phyloP scores from a whole-genome alignment of 2,329 filamentous ascomycete species.

The Nothophoma quercina region DNA sequence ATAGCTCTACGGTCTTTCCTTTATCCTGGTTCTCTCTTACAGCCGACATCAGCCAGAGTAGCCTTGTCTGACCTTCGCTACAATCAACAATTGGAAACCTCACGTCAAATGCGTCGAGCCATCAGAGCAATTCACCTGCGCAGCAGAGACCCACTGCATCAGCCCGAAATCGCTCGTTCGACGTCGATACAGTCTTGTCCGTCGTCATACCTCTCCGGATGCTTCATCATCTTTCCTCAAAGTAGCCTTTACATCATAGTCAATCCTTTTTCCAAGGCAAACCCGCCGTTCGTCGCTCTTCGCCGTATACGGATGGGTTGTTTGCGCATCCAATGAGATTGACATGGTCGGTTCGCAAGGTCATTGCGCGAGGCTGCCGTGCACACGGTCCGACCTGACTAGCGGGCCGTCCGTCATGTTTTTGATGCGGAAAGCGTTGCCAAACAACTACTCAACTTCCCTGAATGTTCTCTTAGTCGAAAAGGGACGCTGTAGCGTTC shows the following conservation, averaged over 20 bases:
- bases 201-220: conserved; percentile 3
- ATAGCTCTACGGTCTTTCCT: too few relatives aligned
- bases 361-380: conserved; percentile 19
- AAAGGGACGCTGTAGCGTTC: too few relatives aligned
- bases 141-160: not conserved
- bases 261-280: conserved; percentile 7
- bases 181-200: not conserved
- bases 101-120: not conserved
- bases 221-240: not conserved
- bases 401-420: conserved; percentile 32
- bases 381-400: conserved; percentile 27
- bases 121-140: not conserved
- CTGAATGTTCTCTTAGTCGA: too few relatives aligned
- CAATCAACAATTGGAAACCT: too few relatives aligned
- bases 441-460: conserved; percentile 9
- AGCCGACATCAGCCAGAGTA: too few relatives aligned
- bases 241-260: conserved; percentile 10
- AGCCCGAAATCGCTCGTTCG: not conserved
- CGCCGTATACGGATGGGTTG: conserved; percentile 1
- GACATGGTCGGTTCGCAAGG: conserved; percentile 17
- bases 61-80: too few relatives aligned
- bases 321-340: conserved; percentile 5
- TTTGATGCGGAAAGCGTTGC: conserved; percentile 34
- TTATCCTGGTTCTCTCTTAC: too few relatives aligned
- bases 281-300: conserved; percentile 3